Evolutionary conservation across 1,284 basidiomycete species (phyloP).

Genomic region (Malassezia cuniculi): DNA sequence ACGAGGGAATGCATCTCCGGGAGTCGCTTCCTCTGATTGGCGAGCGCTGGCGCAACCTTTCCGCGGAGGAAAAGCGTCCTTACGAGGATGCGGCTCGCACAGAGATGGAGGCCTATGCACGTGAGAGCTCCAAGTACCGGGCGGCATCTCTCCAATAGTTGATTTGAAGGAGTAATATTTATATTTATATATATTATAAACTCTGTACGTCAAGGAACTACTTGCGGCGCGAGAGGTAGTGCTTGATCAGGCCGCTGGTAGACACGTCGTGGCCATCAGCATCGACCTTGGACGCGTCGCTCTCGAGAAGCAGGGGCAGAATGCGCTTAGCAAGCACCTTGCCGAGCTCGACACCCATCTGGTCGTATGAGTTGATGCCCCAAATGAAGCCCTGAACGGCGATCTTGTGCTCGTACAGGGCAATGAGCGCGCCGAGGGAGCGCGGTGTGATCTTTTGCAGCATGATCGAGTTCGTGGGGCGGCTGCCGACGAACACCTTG

Average conservation of each 20-base stretch:
- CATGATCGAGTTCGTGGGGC: slow-evolving; percentile 89
- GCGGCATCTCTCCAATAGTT: too few species aligned
- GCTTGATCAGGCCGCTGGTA: slow-evolving; percentile 30
- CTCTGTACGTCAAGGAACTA: slow-evolving; percentile 9
- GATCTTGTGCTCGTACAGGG: slow-evolving; percentile 97
- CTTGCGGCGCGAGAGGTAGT: slow-evolving; percentile 30
- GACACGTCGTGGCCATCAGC: slow-evolving; percentile 67
- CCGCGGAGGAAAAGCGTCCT: slow-evolving; percentile 21
- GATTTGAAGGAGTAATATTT: too few species aligned
- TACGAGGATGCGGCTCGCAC: slow-evolving; percentile 23
- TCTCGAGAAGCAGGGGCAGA: slow-evolving; percentile 66
- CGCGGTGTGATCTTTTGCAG: slow-evolving; percentile 84
- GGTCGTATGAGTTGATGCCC: slow-evolving; percentile 88
- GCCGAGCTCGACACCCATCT: slow-evolving; percentile 57
- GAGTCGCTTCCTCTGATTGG: slow-evolving; percentile 17
- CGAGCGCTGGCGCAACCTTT: slow-evolving; percentile 26
- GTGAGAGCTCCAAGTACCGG: slow-evolving; percentile 23
- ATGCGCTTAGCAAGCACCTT: slow-evolving; percentile 91
- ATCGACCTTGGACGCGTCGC: slow-evolving; percentile 58
- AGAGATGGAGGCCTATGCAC: slow-evolving; percentile 22
- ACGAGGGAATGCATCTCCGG: slow-evolving; percentile 27
- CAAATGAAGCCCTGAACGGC: slow-evolving; percentile 92
- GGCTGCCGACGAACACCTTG: slow-evolving; percentile 96
- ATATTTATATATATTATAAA: not conserved
- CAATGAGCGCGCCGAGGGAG: slow-evolving; percentile 74